Evolutionary conservation across 345 rosid genomes (phyloP), one percentile per base, ranked within the genome.

Genomic region (Dipteronia sinensis): DNA sequence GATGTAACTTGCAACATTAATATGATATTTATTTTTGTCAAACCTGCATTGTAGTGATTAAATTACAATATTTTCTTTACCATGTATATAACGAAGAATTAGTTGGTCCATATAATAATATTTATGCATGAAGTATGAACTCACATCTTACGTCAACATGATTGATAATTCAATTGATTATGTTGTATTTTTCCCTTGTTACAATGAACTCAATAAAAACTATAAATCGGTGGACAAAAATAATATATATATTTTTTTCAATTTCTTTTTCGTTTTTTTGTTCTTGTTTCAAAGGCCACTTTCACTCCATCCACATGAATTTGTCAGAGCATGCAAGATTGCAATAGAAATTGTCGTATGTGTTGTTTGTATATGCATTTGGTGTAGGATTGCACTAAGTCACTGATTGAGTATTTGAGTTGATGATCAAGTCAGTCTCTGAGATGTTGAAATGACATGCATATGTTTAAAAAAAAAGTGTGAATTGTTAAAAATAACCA

Each of bases 331-430:
- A 8, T 7, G 46, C 11, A 42, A 8, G 46, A 42, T 42, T 42
- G 46, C 46, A 42, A 42, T 42, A 42, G 11, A 34, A 42, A 42
- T 42, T 42, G 46, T 42, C 46, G 46, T 42, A 42, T 8, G 9
- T 42, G 67, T 75, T 51, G 71, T 75, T 75, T 65, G 20, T 15
- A 56, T 56, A 20, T 56, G 62, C 62, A 31, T 51, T 31, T 11
- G 77, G 15, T 38, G 76, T 10, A 29, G 46, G 61, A 15, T 19
- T 62, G 49, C 69, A 23, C 16, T 0, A 34, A 4, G 38, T 34
- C 38, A 34, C 6, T 6, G 49, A 56, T 10, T 10, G 62, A n/a
- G n/a, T n/a, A n/a, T n/a, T n/a, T n/a, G n/a, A 19, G 42, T 55
- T 53, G 63, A 31, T 29, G 46, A 49, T 49, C 55, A 13, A 2